Evolutionary conservation across 2,329 filamentous ascomycete genomes (phyloP).

Genomic region (Byssoonygena ceratinophila): DNA sequence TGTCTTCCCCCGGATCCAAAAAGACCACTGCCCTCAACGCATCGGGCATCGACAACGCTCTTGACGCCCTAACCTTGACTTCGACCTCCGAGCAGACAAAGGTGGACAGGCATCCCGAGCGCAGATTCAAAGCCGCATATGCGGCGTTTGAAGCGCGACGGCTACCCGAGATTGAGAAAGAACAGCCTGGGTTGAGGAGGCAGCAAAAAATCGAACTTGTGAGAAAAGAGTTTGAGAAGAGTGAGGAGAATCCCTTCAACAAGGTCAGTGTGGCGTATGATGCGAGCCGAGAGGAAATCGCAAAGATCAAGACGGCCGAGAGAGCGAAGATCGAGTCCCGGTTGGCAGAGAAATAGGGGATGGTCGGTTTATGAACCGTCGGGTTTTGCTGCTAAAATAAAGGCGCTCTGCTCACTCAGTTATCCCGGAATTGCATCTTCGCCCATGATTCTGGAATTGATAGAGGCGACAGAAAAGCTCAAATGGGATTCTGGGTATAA

Average conservation of each 20-base stretch:
- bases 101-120: constrained; percentile 80
- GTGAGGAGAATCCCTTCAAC: constrained; percentile 91
- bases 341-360: constrained; percentile 33
- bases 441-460: background rate
- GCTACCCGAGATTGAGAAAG: constrained; percentile 72
- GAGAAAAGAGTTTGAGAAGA: constrained; percentile 87
- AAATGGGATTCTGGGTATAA: background rate
- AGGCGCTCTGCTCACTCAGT: background rate
- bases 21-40: constrained; percentile 58
- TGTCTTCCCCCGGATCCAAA: constrained; percentile 30
- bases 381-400: constrained; percentile 23
- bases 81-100: constrained; percentile 50
- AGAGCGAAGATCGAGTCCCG: constrained; percentile 63
- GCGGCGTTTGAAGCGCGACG: constrained; percentile 70
- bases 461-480: background rate
- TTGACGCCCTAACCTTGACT: constrained; percentile 70
- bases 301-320: constrained; percentile 54
- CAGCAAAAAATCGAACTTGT: constrained; percentile 79
- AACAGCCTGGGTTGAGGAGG: constrained; percentile 66
- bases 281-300: constrained; percentile 64
- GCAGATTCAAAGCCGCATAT: constrained; percentile 76
- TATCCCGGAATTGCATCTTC: constrained; percentile 18
- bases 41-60: constrained; percentile 81
- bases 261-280: constrained; percentile 69
- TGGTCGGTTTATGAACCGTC: constrained; percentile 16